Evolutionary conservation across 2,329 filamentous ascomycete genomes (phyloP), one percentile per base, ranked within the genome.

Genomic region (Fusarium protoensiforme): DNA sequence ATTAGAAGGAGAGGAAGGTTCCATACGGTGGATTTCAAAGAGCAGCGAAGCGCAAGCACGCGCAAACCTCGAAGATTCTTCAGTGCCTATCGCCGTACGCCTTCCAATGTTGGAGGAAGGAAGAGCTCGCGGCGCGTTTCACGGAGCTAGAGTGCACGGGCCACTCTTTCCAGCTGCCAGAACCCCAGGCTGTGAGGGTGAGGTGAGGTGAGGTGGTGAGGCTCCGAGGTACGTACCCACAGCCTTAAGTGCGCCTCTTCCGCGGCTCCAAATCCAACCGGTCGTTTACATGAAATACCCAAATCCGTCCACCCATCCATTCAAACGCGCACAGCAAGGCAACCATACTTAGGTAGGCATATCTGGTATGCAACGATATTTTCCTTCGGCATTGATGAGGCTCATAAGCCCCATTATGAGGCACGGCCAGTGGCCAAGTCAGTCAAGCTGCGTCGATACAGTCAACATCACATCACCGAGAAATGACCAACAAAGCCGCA

Each of bases 111-210:
- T 53, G 61, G 60, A 61, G 39, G 51, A 66, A 61, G 39, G 48
- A 73, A 74, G 56, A 74, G 69, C 72, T 74, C 72, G 72, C 69
- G 72, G 72, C 72, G 72, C 72, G 72, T 74, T 72, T 36, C 69
- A 75, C 56, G 51, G 74, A 74, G 69, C 69, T 65, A 43, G 46
- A 10, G 66, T 67, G 72, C 72, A 74, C 72, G 72, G 72, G 35
- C 72, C 72, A 61, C 54, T 14, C 33, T 53, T 29, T 53, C 27
- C 27, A 6, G 24, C 43, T 51, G 27, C 48, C 48, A 31, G 48
- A 51, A 51, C 46, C 24, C 16, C 18, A 31, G 10, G 38, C 41
- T 14, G 33, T 57, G 64, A 65, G 71, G 60, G 58, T 13, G 22
- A 35, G 57, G 31, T 58, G 51, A 33, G 27, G 27, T 22, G 51